A percentile compares a stretch with the other conserved stretches of the same genome.
phyloP scores from a whole-genome alignment of 1,284 basidiomycete species.

The Inonotus hispidus region DNA sequence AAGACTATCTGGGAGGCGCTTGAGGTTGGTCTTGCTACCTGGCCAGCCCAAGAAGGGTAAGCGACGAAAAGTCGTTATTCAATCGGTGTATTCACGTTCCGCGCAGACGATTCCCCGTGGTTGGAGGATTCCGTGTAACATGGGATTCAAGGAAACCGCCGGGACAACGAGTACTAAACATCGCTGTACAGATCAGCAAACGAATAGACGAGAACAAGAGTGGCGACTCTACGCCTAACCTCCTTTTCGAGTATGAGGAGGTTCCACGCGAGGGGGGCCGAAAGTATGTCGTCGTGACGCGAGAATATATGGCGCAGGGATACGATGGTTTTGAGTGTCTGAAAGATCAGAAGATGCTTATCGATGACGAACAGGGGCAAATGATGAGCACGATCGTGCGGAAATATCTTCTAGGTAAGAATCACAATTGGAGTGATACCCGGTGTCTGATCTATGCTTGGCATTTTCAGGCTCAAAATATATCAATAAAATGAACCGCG shows the following conservation, averaged over 20 bases:
- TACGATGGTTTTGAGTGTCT: slow-evolving; percentile 80
- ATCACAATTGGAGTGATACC: not conserved
- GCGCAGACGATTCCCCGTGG: slow-evolving; percentile 77
- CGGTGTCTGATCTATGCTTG: not conserved
- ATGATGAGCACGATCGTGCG: slow-evolving; percentile 80
- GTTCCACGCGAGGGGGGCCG: slow-evolving; percentile 52
- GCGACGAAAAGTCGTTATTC: slow-evolving; percentile 1
- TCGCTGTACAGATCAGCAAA: slow-evolving; percentile 54
- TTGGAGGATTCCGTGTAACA: slow-evolving; percentile 80
- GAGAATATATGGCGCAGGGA: slow-evolving; percentile 72
- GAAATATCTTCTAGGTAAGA: slow-evolving; percentile 78
- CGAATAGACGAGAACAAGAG: slow-evolving; percentile 34
- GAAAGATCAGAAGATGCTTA: slow-evolving; percentile 60
- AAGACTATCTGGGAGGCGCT: slow-evolving; percentile 77
- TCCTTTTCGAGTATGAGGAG: slow-evolving; percentile 40
- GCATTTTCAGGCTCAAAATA: slow-evolving; percentile 52
- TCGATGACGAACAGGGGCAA: slow-evolving; percentile 83
- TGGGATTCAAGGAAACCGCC: slow-evolving; percentile 80
- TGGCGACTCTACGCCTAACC: slow-evolving; percentile 35
- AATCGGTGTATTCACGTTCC: not conserved
- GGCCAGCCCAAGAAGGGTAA: slow-evolving; percentile 89
- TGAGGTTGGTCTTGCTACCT: slow-evolving; percentile 71
- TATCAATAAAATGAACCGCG: slow-evolving; percentile 53
- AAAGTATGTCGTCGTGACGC: slow-evolving; percentile 72
- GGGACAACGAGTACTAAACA: slow-evolving; percentile 65